phyloP scores from a whole-genome alignment of 2,329 filamentous ascomycete species.

The Alternaria ventricosa region DNA sequence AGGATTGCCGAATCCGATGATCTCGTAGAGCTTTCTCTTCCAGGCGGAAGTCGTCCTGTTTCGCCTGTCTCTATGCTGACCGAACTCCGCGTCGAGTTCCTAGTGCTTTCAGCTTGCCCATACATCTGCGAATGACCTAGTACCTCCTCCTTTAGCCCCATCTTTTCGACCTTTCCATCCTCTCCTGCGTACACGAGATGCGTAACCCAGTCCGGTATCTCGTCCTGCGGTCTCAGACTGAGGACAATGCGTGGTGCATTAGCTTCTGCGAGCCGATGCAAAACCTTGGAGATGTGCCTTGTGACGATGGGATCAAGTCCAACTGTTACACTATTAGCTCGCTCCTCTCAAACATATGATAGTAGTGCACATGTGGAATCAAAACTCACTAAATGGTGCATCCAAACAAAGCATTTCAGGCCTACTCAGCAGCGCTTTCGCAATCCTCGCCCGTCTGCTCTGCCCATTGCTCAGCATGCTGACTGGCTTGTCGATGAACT shows the following conservation, averaged over 20 bases:
- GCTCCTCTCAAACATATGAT: background rate
- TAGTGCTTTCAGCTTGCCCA: conserved; percentile 24
- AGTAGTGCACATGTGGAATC: background rate
- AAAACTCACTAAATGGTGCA: conserved; percentile 77
- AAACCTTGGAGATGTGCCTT: conserved; percentile 71
- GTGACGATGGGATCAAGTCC: conserved; percentile 88
- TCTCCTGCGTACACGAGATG: conserved; percentile 77
- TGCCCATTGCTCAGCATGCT: conserved; percentile 94
- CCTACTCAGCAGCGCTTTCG: conserved; percentile 77
- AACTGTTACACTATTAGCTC: conserved; percentile 57
- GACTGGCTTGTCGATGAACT: conserved; percentile 80
- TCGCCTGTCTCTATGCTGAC: conserved; percentile 34
- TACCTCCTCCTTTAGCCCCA: conserved; percentile 71
- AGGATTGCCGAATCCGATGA: conserved; percentile 10
- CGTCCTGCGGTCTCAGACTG: conserved; percentile 82
- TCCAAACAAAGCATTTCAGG: conserved; percentile 83
- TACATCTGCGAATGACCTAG: conserved; percentile 53
- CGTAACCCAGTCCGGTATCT: conserved; percentile 87
- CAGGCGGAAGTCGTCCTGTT: conserved; percentile 36
- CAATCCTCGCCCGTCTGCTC: conserved; percentile 84
- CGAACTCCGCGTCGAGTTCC: conserved; percentile 13
- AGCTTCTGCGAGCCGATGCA: conserved; percentile 70
- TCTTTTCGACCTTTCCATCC: conserved; percentile 68
- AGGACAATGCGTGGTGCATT: conserved; percentile 76
- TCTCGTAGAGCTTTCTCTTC: conserved; percentile 21